A percentile compares a stretch with the other conserved stretches of the same genome.
These are phyloP conservation scores for Neofusicoccum parvum DNA, from an alignment of 2,329 filamentous ascomycete species.

Conservation along the genomic window DNA sequence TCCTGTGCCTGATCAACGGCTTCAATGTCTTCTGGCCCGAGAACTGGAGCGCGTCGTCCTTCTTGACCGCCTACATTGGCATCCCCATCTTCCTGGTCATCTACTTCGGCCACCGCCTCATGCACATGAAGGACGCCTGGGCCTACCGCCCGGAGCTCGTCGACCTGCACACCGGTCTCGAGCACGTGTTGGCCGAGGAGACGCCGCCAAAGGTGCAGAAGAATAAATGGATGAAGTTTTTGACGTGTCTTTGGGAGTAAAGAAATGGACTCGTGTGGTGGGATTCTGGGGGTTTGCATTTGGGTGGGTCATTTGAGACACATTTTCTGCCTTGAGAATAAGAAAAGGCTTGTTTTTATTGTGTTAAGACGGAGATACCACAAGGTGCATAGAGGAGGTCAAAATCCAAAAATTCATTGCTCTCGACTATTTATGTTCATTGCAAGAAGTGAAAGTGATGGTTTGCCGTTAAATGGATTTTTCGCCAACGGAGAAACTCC, in stretches of 20 bases:
- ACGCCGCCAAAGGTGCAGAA: conserved; percentile 30
- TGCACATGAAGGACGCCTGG: conserved; percentile 54
- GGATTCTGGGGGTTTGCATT: no score
- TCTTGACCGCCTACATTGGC: conserved; percentile 68
- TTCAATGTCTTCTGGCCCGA: conserved; percentile 73
- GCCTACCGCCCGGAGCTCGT: conserved; percentile 51
- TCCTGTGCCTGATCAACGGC: conserved; percentile 73
- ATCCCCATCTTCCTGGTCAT: conserved; percentile 60
- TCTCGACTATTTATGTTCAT: no score
- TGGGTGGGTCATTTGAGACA: no score
- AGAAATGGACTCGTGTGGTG: no score
- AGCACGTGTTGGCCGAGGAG: conserved; percentile 36
- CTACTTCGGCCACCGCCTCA: conserved; percentile 56
- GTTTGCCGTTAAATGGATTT: no score
- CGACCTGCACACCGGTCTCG: conserved; percentile 53
- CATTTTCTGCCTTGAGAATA: no score
- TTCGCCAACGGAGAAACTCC: no score
- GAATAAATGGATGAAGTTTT: conserved; percentile 30
- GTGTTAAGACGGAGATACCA: no score
- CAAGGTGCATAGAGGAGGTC: no score
- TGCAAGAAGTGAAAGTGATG: no score
- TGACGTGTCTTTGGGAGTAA: conserved; percentile 31
- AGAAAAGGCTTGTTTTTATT: no score
- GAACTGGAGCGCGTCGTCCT: conserved; percentile 64
- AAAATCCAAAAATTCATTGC: no score